Evolutionary conservation across 352 stramenopile genomes (phyloP).

Genomic region (Phytophthora kernoviae): DNA sequence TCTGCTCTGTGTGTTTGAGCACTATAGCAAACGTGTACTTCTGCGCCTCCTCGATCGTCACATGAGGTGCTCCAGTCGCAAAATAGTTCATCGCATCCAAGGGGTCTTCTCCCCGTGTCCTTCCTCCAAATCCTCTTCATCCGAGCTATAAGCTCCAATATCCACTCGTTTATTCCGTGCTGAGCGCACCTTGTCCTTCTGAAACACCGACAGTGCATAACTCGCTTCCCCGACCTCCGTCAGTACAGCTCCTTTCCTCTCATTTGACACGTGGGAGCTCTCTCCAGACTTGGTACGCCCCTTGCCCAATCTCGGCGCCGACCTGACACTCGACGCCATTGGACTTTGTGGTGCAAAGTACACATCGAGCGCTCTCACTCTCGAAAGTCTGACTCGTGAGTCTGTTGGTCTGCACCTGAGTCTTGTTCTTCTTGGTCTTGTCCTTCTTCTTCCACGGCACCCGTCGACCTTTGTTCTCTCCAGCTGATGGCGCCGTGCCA

Average conservation of each 20-base stretch:
- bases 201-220: conserved; percentile 49
- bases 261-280: conserved; percentile 25
- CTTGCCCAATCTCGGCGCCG: conserved; percentile 9
- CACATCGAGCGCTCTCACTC: conserved; percentile 21
- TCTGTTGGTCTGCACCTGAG: neutral
- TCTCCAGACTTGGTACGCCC: conserved; percentile 27
- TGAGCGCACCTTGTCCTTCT: conserved; percentile 16
- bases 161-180: conserved; percentile 6
- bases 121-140: conserved; percentile 22
- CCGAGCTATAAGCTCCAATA: conserved; percentile 11
- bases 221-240: conserved; percentile 60
- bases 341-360: conserved; percentile 45
- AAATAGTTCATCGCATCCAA: conserved; percentile 36
- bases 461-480: conserved; percentile 5
- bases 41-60: conserved; percentile 86
- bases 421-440: conserved; percentile 12
- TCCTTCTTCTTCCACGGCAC: conserved; percentile 15
- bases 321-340: conserved; percentile 21
- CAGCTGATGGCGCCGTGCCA: neutral
- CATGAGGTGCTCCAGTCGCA: conserved; percentile 52
- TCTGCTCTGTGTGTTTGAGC: conserved; percentile 82
- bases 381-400: conserved; percentile 8
- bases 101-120: conserved; percentile 14
- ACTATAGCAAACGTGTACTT: conserved; percentile 91
- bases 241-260: conserved; percentile 53